Base-by-base conservation (phyloP, 2,329 filamentous ascomycete genomes). In the Fusarium udum region DNA sequence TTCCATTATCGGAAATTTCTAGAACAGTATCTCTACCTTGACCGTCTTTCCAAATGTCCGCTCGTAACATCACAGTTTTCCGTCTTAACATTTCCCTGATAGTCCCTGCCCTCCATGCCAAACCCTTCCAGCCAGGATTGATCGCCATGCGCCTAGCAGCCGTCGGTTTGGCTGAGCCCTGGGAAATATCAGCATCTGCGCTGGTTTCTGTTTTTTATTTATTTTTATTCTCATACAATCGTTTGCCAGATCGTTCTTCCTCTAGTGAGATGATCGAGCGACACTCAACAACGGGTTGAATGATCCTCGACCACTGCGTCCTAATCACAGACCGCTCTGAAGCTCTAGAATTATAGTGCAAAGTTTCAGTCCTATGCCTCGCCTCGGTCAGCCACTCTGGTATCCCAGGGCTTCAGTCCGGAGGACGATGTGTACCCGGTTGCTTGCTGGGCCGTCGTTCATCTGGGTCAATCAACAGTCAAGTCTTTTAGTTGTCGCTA, bases 231-330 rank as follows among this genome's bases (percentile, higher is more conserved):
- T 15, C n/a, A 24, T 24, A 4, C 15, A 24, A 24, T 11, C 14
- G n/a, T 16, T 42, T 42, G 0, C n/a, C 9, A 15, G 8, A 24
- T 24, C 6, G 10, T 2, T 15, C 6, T 24, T 42, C 2, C 1
- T 42, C 40, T 16, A 24, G 14, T 3, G 9, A 7, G 16, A 42
- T 24, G 40, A 14, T n/a, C 14, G 3, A 24, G n/a, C 37, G 18
- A 39, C 10, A 39, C 37, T 22, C 37, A 39, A 20, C 11, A 39
- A 39, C 37, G 18, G 37, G 18, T 39, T 39, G 37, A 39, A 39
- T 39, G 37, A 39, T 39, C 10, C 37, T 39, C 10, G 37, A 39
- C 37, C 36, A 20, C 10, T 7, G 10, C 36, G 18, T 39, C 36
- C 12, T 20, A 12, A 20, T 40, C 39, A n/a, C 9, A 2, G 5